Base-by-base conservation (phyloP, 805 yeast species). In the Saturnispora saitoi region DNA sequence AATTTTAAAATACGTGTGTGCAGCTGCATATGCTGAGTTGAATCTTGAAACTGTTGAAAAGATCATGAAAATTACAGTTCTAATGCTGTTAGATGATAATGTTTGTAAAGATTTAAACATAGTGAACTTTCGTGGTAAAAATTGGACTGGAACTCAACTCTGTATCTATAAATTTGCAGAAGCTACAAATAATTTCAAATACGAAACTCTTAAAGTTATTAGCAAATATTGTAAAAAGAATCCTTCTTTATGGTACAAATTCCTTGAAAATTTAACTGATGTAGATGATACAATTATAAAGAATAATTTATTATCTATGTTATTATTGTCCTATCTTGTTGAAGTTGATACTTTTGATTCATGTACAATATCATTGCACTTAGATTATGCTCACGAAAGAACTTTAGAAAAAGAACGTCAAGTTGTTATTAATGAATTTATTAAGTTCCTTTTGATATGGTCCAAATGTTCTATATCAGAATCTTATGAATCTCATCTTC, bases 1-100 rank as follows among this genome's bases (percentile, higher is more conserved):
- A 29, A 38, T 43, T 12, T 19, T 31, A 1, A 52, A 44, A 32
- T 39, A 32, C 36, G 36, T 50, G 8, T 40, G 49, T 24, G 19
- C 42, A 4, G 30, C 46, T n/a, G 32, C 43, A 20, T 30, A 20
- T 31, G 15, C 30, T 10, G 38, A 34, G 38, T 15, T 17, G 3
- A 34, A 34, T 34, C 22, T 22, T 10, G 38, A 34, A 15, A 34
- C 15, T 3, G 17, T 22, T 22, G 39, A 37, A 4, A 29, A 38
- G 11, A 32, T 48, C 14, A 12, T 43, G 0, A 44, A 42, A 24
- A 30, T 19, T 14, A 17, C 48, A 8, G 38, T 48, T 15, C 32
- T 48, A 5, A 37, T 51, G 49, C 36, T 32, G 31, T 9, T 37
- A 8, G 53, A 51, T 34, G 48, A 38, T 22, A 51, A 51, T 32